These are phyloP conservation scores for Suillus alpinus DNA, from an alignment of 768 basidiomycete genomes.

Conservation along the genomic window DNA sequence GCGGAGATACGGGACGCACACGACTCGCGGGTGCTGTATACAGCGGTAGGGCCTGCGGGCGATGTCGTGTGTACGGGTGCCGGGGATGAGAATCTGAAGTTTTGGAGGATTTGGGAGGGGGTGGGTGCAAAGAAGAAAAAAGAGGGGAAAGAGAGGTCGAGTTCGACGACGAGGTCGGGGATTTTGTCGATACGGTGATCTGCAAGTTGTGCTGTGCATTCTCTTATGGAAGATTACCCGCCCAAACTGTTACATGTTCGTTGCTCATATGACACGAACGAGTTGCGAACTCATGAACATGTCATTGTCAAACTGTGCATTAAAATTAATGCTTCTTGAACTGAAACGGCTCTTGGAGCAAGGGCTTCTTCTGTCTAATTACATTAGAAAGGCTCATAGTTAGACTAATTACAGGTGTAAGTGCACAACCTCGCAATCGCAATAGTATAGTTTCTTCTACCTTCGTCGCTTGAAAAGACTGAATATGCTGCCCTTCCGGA, in stretches of 20 bases:
- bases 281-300: neutral
- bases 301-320: neutral
- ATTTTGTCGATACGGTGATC: slow-evolving; percentile 36
- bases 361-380: neutral
- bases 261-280: too few species aligned
- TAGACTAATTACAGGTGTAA: neutral
- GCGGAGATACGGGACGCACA: slow-evolving; percentile 88
- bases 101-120: slow-evolving; percentile 86
- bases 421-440: neutral
- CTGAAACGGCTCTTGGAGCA: neutral
- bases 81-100: slow-evolving; percentile 95
- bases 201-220: neutral
- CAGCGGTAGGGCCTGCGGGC: slow-evolving; percentile 81
- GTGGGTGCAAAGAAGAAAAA: slow-evolving; percentile 37
- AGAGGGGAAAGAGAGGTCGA: slow-evolving; percentile 31
- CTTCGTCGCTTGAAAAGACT: neutral
- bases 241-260: neutral
- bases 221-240: neutral
- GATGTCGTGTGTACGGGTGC: slow-evolving; percentile 91
- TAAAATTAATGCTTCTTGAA: neutral
- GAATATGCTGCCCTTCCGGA: neutral
- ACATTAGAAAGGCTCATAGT: neutral
- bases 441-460: neutral
- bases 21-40: slow-evolving; percentile 86
- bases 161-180: slow-evolving; percentile 25